Evolutionary conservation across 495 filamentous ascomycete species (phyloP), one percentile per base, ranked within the genome.

Genomic region (Penicillium samsonianum): DNA sequence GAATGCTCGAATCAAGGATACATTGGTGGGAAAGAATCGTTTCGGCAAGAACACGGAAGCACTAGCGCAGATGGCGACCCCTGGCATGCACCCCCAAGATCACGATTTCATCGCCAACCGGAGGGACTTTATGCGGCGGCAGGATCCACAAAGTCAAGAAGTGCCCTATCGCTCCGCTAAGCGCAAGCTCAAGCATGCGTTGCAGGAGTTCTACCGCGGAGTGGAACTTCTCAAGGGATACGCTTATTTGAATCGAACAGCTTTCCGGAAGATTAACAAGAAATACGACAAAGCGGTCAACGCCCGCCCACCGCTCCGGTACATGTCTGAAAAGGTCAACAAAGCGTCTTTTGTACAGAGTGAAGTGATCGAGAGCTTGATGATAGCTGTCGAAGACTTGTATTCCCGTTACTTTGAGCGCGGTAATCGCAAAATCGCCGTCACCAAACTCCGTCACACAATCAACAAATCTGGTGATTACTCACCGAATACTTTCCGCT

Each of bases 221-320:
- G 79, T 98, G 4, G 94, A 98, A 68, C 80, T 98, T 17, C 73
- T 98, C 20, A 96, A 96, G 73, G 89, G 89, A 0, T 98, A 94
- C 65, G 88, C 90, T 6, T 79, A 92, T 19, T 76, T 96, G 14
- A 98, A 98, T 65, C 81, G 89, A 47, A 94, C 90, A 2, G 95
- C 91, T 2, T 97, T 98, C 58, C 88, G 92, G 8, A 98, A 98
- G 70, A 92, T 98, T 67, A 98, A 94, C 72, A 98, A 98, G 74
- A 98, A 98, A 74, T 97, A 92, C 64, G 92, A 98, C 76, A 98
- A 98, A 71, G 82, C 85, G 6, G 82, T 90, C 50, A 84, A 93
- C 59, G 84, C 91, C 46, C 83, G 86, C 25, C 89, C 90, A 3
- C 82, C 87, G 8, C 80, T 87, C 61, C 81, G 88, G 31, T 98